Evolutionary conservation across 83 land plant species (phyloP).

Genomic region (Diphasiastrum complanatum): DNA sequence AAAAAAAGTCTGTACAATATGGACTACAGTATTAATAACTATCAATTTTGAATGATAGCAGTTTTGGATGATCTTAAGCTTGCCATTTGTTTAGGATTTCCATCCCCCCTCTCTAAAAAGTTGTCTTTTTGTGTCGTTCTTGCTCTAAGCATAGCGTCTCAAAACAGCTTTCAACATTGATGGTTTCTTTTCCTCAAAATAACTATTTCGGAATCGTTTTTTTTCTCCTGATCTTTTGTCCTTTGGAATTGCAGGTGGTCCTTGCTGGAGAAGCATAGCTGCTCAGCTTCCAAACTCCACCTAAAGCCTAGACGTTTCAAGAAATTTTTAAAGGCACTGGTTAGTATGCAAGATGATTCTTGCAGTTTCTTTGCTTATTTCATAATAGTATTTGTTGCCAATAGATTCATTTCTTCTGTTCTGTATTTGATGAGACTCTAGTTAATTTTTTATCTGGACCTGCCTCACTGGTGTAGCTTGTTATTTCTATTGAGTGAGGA

Average conservation of each 20-base stretch:
- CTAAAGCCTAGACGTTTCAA: constrained; percentile 80
- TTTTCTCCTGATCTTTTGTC: background rate
- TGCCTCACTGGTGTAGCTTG: no score
- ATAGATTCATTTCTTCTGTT: no score
- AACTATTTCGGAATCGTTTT: constrained; percentile 1
- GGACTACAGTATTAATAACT: no score
- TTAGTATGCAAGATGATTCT: constrained; percentile 34
- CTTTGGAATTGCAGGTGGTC: constrained; percentile 63
- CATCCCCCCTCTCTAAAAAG: no score
- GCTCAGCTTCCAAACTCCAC: constrained; percentile 78
- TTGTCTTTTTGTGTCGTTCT: no score
- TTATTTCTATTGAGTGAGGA: no score
- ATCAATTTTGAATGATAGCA: no score
- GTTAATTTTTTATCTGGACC: no score
- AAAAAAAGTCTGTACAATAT: background rate
- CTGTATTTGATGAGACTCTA: no score
- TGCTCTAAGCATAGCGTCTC: background rate
- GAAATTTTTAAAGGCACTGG: constrained; percentile 70
- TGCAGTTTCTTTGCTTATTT: background rate
- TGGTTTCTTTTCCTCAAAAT: background rate
- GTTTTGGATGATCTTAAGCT: no score
- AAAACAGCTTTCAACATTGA: background rate
- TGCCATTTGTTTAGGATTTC: no score
- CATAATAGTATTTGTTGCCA: no score
- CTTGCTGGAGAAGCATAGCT: constrained; percentile 76